These are phyloP conservation scores for Argentina anserina DNA, from an alignment of 306 rosid genomes.

Conservation along the genomic window DNA sequence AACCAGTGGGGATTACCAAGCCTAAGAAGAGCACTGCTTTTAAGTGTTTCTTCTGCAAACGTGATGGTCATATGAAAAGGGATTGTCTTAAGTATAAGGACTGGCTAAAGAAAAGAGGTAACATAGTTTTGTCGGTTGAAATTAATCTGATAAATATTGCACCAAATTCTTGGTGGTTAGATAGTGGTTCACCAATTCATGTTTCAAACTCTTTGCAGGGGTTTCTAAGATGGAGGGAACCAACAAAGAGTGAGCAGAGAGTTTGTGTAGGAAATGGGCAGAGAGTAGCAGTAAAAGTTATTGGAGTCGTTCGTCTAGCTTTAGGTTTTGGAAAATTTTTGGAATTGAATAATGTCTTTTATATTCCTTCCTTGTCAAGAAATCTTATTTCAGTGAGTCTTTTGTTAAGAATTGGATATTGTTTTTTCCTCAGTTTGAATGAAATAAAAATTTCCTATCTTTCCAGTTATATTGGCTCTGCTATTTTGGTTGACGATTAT, in stretches of 20 bases:
- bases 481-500: too few relatives aligned
- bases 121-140: neutral
- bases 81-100: neutral
- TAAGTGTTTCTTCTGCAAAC: neutral
- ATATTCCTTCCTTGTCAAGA: neutral
- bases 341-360: neutral
- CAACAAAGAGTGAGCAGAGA: neutral
- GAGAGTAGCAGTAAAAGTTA: neutral
- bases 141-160: neutral
- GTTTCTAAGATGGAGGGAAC: neutral
- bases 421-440: neutral
- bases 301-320: neutral
- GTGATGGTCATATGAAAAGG: neutral
- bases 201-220: neutral
- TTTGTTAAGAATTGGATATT: too few relatives aligned
- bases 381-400: neutral
- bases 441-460: neutral
- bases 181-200: neutral
- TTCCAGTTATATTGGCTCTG: neutral
- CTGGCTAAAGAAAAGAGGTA: neutral
- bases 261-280: neutral
- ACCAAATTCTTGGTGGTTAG: neutral
- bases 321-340: neutral
- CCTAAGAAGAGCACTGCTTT: neutral
- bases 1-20: neutral